Evolutionary conservation across 2,329 filamentous ascomycete species (phyloP), one percentile per base, ranked within the genome.

Genomic region (Botrytis deweyae): DNA sequence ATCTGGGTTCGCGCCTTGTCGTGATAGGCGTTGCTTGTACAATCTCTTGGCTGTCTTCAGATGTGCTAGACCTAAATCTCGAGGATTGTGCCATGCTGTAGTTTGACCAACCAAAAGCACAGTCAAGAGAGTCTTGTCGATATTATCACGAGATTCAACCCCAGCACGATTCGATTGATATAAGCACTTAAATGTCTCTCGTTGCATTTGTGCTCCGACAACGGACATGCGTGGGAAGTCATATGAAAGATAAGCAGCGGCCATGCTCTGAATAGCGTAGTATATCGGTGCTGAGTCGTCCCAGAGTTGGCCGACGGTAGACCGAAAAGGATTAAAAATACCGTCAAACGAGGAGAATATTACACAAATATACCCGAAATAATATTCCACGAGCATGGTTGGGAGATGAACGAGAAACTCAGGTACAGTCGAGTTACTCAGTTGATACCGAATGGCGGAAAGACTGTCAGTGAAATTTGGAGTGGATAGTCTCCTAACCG

Each of bases 281-380:
- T 87, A 88, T 69, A 90, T 87, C 0, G 88, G 87, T 29, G 86
- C 82, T 0, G 87, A 89, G n/a, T 85, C 86, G 59, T 87, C 84
- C 85, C 88, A 90, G 3, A 89, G 83, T 36, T 86, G 85, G 7
- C 85, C 86, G 20, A 90, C 87, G 0, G 88, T 87, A 2, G 86
- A 87, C 55, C 89, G 83, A 76, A 90, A 90, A 0, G 88, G 88
- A 76, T 91, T 91, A 76, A 89, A 84, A 20, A 85, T 83, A 33
- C 88, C 89, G 79, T 91, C 89, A 77, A 89, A 91, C 74, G 87
- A 89, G n/a, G 89, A 91, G 79, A 89, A 90, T 16, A 90, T 81
- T 5, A 84, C 85, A 67, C 88, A 89, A 4, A 90, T 88, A 74
- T 90, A 87, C 77, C 87, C 87, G 81, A 91, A 91, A 77, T 90